A percentile compares a stretch with the other conserved stretches of the same genome.
Conservation (phyloP, 768 basidiomycete genomes). For the Ramaria sp. region DNA sequence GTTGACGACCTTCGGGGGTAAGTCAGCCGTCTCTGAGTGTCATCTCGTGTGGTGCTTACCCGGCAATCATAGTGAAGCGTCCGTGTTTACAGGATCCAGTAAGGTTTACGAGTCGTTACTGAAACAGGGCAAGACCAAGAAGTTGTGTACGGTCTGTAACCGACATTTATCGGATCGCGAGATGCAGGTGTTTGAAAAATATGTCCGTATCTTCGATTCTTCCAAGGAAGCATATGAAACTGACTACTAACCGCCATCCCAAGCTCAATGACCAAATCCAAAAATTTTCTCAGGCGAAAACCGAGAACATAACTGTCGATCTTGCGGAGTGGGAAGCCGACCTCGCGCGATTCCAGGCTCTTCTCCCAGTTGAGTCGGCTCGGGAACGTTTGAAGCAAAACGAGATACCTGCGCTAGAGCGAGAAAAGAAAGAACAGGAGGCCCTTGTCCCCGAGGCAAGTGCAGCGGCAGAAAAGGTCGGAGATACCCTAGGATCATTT, state of each 20-base stretch:
- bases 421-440: conserved; percentile 48
- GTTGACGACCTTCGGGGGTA: conserved; percentile 36
- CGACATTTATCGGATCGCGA: conserved; percentile 50
- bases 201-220: conserved; percentile 33
- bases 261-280: conserved; percentile 60
- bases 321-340: conserved; percentile 51
- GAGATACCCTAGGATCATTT: conserved; percentile 8
- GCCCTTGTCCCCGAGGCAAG: conserved; percentile 41
- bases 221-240: not conserved
- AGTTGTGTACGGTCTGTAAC: conserved; percentile 69
- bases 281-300: conserved; percentile 38
- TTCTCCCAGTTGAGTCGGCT: conserved; percentile 47
- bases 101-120: conserved; percentile 47
- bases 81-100: conserved; percentile 24
- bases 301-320: conserved; percentile 34
- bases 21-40: conserved; percentile 9
- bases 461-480: conserved; percentile 52
- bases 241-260: conserved; percentile 2
- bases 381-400: conserved; percentile 41
- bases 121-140: conserved; percentile 46
- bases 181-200: conserved; percentile 53
- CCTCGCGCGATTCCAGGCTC: conserved; percentile 41
- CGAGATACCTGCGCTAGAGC: conserved; percentile 62
- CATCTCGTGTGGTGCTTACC: not conserved
- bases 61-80: conserved; percentile 15